phyloP scores from a whole-genome alignment of 805 yeast species.

The Myxozyma udenii region DNA sequence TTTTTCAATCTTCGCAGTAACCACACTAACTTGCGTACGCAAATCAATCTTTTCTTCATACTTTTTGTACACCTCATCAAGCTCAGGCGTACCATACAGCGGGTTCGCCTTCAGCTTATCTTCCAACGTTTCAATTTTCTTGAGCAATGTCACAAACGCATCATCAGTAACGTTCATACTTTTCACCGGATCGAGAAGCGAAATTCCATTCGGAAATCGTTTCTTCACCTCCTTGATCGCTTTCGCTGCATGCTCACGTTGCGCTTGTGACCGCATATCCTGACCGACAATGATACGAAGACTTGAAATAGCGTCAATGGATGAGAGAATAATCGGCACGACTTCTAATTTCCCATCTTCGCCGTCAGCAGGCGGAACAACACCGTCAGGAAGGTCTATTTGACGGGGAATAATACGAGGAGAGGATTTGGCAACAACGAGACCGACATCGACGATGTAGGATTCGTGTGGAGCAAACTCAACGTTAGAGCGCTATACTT shows the following conservation, averaged over 20 bases:
- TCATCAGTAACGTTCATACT: constrained; percentile 87
- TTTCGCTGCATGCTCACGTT: constrained; percentile 58
- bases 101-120: constrained; percentile 70
- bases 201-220: constrained; percentile 86
- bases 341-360: constrained; percentile 72
- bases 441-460: constrained; percentile 80
- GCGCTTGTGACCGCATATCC: constrained; percentile 49
- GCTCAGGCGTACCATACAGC: constrained; percentile 47
- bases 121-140: constrained; percentile 80
- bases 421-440: constrained; percentile 70
- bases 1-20: constrained; percentile 66
- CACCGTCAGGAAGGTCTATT: constrained; percentile 82
- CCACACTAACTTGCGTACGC: constrained; percentile 54
- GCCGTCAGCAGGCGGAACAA: constrained; percentile 72
- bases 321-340: constrained; percentile 78
- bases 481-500: background rate
- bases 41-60: constrained; percentile 65
- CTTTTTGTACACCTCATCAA: constrained; percentile 59
- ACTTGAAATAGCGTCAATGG: constrained; percentile 72
- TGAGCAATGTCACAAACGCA: constrained; percentile 65
- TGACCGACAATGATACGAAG: constrained; percentile 77
- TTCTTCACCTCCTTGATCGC: constrained; percentile 75
- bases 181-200: constrained; percentile 84
- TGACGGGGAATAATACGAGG: constrained; percentile 50
- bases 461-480: constrained; percentile 77